Percentiles rank a stretch among this genome's conserved stretches.
Evolutionary conservation across 495 filamentous ascomycete species (phyloP).

Genomic region (Podospora pseudocomata): DNA sequence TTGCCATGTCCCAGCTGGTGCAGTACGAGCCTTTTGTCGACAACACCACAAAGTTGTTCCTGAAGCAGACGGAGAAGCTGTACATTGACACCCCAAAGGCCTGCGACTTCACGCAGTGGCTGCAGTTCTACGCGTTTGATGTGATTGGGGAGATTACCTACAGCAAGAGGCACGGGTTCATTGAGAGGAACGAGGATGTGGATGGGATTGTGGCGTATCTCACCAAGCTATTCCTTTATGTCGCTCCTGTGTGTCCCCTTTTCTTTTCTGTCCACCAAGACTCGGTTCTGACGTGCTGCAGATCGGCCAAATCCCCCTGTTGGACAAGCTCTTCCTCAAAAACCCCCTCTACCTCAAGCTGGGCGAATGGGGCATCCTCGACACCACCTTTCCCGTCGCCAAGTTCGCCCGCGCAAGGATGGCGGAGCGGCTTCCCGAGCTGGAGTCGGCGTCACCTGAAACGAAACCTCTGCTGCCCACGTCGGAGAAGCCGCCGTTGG

Average conservation of each 20-base stretch:
- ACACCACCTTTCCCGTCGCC: conserved; percentile 59
- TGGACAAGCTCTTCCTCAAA: conserved; percentile 59
- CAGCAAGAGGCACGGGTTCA: conserved; percentile 59
- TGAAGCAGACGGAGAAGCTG: conserved; percentile 58
- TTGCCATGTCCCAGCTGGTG: conserved; percentile 67
- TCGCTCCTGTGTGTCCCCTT: conserved; percentile 51
- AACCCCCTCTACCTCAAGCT: conserved; percentile 55
- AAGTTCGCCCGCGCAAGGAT: conserved; percentile 57
- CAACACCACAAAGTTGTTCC: conserved; percentile 59
- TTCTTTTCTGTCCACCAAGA: conserved; percentile 9
- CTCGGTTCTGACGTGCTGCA: conserved; percentile 19
- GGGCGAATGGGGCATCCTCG: conserved; percentile 47
- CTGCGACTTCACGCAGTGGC: conserved; percentile 68
- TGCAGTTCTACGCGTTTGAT: conserved; percentile 78
- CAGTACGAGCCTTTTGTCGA: conserved; percentile 74
- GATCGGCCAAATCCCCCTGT: conserved; percentile 59
- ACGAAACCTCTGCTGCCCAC: conserved; percentile 36
- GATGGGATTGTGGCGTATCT: conserved; percentile 59
- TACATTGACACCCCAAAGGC: conserved; percentile 49
- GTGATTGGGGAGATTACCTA: conserved; percentile 69
- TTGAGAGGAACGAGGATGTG: conserved; percentile 61
- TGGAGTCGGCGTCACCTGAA: conserved; percentile 15
- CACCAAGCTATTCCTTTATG: conserved; percentile 52
- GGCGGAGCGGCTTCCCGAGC: conserved; percentile 48
- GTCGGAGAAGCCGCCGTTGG: conserved; percentile 35